Base-by-base conservation (phyloP, 176 grass and related monocot genomes). In the Carex cristatella region DNA sequence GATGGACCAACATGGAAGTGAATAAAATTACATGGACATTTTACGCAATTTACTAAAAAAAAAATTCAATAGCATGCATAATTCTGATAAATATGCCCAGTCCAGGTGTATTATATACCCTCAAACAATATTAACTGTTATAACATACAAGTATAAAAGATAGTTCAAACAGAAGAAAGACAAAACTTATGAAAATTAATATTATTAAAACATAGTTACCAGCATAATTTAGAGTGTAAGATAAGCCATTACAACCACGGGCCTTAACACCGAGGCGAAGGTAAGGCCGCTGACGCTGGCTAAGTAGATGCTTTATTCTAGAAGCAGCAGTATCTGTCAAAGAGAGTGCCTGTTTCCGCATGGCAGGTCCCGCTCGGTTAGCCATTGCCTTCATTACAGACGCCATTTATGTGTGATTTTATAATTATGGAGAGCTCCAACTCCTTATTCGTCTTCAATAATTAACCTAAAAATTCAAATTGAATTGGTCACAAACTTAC, bases 191-290 rank as follows among this genome's bases (percentile, higher is more conserved):
- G 3, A 16, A 28, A 78, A 31, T n/a, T 76, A n/a, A 10, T 28
- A 70, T 69, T 4, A 56, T 38, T 51, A 51, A 51, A 51, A 51
- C 10, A 51, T 51, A 51, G 10, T 51, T 88, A 94, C 95, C 89
- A 3, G 95, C 91, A n/a, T 94, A 94, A 87, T 98, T 94, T 16
- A 98, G 91, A 13, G 91, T 90, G 86, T 94, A 98, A 8, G 93
- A 98, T 76, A 98, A 87, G 69, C 93, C 95, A 42, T 98, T 98
- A 87, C 95, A 94, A 1, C 95, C 95, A 1, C 93, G 91, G 4
- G 91, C 86, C 49, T 93, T 95, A 63, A 98, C 91, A 9, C 91
- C 95, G n/a, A 98, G 88, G 1, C 81, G 83, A 48, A 98, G 91
- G 55, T 88, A 95, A 9, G 89, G 65, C 66, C 86, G 79, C 77